These are phyloP conservation scores for Russula foetens DNA, from an alignment of 768 basidiomycete species.

Conservation along the genomic window DNA sequence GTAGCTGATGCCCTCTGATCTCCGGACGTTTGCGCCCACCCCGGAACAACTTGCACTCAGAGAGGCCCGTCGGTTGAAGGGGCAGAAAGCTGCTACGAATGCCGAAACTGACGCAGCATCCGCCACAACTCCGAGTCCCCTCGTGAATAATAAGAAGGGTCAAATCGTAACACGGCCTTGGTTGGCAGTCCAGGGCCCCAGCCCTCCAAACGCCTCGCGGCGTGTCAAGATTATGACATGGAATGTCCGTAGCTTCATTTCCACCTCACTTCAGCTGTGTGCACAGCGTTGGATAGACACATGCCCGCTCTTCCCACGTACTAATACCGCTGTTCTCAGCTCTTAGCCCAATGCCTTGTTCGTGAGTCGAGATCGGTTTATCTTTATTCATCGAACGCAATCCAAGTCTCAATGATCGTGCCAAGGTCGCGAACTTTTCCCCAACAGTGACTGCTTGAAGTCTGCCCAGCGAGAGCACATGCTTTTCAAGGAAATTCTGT, in stretches of 20 bases:
- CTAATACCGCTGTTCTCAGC: constrained; percentile 31
- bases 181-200: constrained; percentile 25
- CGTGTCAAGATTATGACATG: constrained; percentile 61
- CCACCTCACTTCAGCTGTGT: background rate
- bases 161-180: constrained; percentile 31
- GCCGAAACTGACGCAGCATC: background rate
- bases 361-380: constrained; percentile 42
- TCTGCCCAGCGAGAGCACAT: constrained; percentile 64
- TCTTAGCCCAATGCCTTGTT: constrained; percentile 72
- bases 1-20: background rate
- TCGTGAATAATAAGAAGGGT: constrained; percentile 17
- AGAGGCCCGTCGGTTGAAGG: constrained; percentile 35
- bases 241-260: constrained; percentile 54
- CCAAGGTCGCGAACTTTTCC: constrained; percentile 72
- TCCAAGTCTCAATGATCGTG: background rate
- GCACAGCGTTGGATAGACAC: background rate
- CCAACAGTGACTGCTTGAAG: constrained; percentile 79
- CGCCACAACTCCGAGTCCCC: constrained; percentile 12
- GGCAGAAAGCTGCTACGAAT: constrained; percentile 34
- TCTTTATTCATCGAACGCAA: background rate
- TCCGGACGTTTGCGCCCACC: constrained; percentile 31
- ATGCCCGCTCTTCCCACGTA: background rate
- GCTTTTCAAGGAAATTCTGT: constrained; percentile 67
- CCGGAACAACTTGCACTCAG: constrained; percentile 50
- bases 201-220: background rate